These are phyloP conservation scores for Penicillium macrosclerotiorum DNA, from an alignment of 495 filamentous ascomycete genomes.

Conservation along the genomic window DNA sequence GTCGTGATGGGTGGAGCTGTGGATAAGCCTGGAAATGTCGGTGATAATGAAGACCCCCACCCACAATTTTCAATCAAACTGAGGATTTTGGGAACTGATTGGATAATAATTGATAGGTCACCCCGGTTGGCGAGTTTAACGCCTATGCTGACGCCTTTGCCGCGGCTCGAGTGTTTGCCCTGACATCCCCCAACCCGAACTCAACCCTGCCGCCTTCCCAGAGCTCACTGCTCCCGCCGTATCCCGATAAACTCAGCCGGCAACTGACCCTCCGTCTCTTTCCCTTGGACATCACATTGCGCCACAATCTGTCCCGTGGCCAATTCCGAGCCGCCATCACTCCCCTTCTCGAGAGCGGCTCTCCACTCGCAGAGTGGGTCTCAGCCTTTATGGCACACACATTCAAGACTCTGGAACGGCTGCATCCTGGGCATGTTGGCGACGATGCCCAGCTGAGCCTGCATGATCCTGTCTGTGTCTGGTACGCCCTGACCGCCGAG, in stretches of 20 bases:
- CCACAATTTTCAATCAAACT: too few species aligned
- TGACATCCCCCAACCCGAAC: slow-evolving; percentile 75
- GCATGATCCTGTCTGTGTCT: slow-evolving; percentile 87
- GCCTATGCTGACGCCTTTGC: slow-evolving; percentile 78
- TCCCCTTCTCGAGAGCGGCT: slow-evolving; percentile 50
- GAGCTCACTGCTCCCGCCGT: slow-evolving; percentile 51
- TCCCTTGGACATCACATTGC: slow-evolving; percentile 84
- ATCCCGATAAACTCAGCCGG: slow-evolving; percentile 63
- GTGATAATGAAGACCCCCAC: too few species aligned
- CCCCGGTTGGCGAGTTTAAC: slow-evolving; percentile 82
- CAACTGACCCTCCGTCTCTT: slow-evolving; percentile 75
- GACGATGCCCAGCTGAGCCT: slow-evolving; percentile 63
- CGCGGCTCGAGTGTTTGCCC: slow-evolving; percentile 82
- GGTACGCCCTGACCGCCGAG: slow-evolving; percentile 70
- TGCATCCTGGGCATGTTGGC: slow-evolving; percentile 53
- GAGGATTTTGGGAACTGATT: neutral
- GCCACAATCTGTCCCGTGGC: slow-evolving; percentile 62
- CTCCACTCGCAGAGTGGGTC: slow-evolving; percentile 82
- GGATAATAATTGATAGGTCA: slow-evolving; percentile 42
- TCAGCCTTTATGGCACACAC: slow-evolving; percentile 72
- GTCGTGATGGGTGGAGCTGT: slow-evolving; percentile 98
- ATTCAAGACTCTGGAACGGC: slow-evolving; percentile 66
- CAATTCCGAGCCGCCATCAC: slow-evolving; percentile 57
- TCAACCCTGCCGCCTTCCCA: slow-evolving; percentile 64
- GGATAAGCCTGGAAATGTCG: slow-evolving; percentile 71